Conservation (phyloP, 2,329 filamentous ascomycete genomes). For the Cladorrhinum sp. region DNA sequence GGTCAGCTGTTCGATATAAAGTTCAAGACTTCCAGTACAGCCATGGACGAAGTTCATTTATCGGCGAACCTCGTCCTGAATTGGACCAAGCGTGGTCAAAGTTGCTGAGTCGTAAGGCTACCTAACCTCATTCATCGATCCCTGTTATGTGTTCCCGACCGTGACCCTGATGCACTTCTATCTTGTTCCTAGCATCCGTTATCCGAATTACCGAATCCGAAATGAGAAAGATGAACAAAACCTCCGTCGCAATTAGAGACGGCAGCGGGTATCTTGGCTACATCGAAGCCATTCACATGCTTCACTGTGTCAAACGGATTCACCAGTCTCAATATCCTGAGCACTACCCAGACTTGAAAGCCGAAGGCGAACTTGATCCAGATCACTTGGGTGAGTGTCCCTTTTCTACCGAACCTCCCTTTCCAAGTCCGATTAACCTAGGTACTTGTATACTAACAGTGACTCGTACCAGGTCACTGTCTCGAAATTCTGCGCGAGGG, state of each 20-base stretch:
- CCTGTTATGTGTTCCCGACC: too few relatives aligned
- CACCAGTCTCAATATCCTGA: neutral
- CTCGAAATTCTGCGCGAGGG: constrained; percentile 2
- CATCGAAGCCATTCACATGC: constrained; percentile 5
- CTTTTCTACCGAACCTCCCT: too few relatives aligned
- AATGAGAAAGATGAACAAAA: constrained; percentile 2
- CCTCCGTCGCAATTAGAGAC: neutral
- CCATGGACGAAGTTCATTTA: neutral
- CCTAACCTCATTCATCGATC: too few relatives aligned
- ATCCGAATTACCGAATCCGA: neutral
- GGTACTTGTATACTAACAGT: neutral
- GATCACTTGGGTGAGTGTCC: neutral
- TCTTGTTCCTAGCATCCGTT: neutral
- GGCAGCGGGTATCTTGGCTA: constrained; percentile 4
- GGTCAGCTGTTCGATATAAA: neutral
- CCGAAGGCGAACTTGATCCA: neutral
- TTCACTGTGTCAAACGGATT: constrained; percentile 2
- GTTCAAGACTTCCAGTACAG: neutral
- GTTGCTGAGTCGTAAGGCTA: neutral
- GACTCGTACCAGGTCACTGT: constrained; percentile 3
- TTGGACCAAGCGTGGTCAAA: constrained; percentile 2
- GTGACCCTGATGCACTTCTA: neutral
- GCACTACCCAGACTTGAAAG: neutral
- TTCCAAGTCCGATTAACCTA: too few relatives aligned
- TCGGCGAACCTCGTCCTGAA: neutral